These are phyloP conservation scores for Cunninghamia lanceolata DNA, from an alignment of 75 land plant species.

Conservation along the genomic window DNA sequence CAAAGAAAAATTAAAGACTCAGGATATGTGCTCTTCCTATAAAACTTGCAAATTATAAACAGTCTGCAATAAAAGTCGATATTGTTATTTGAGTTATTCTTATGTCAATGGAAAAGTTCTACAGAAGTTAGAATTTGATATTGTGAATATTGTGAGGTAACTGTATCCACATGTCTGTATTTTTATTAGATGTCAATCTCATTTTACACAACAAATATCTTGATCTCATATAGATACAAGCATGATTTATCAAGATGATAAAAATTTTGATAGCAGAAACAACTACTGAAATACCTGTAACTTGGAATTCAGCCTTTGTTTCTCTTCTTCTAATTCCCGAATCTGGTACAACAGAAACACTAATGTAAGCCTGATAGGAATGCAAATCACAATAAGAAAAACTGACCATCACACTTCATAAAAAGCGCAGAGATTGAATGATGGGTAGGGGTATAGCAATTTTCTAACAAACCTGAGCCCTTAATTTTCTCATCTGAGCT, in stretches of 20 bases:
- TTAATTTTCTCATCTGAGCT: slow-evolving; percentile 78
- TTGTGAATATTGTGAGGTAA: background rate
- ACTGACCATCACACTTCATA: background rate
- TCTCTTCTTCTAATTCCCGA: slow-evolving; percentile 97
- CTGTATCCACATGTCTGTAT: background rate
- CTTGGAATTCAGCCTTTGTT: slow-evolving; percentile 78
- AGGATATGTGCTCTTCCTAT: no score
- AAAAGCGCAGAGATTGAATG: background rate
- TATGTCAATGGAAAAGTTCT: background rate
- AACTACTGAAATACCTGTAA: slow-evolving; percentile 67
- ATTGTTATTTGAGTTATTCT: no score
- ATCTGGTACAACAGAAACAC: slow-evolving; percentile 42
- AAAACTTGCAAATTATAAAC: no score
- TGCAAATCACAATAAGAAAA: background rate
- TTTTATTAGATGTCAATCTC: background rate
- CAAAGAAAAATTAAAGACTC: no score
- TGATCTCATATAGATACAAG: background rate
- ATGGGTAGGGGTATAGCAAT: background rate
- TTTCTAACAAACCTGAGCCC: slow-evolving; percentile 76
- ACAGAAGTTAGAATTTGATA: background rate
- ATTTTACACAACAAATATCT: background rate
- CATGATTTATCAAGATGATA: background rate
- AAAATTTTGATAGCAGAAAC: slow-evolving; percentile 6
- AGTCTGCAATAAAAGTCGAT: no score
- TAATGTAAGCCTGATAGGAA: background rate